Percentiles rank a stretch among this genome's conserved stretches.
Evolutionary conservation across 2,329 filamentous ascomycete species (phyloP).

Genomic region (Colletotrichum euphorbiae): DNA sequence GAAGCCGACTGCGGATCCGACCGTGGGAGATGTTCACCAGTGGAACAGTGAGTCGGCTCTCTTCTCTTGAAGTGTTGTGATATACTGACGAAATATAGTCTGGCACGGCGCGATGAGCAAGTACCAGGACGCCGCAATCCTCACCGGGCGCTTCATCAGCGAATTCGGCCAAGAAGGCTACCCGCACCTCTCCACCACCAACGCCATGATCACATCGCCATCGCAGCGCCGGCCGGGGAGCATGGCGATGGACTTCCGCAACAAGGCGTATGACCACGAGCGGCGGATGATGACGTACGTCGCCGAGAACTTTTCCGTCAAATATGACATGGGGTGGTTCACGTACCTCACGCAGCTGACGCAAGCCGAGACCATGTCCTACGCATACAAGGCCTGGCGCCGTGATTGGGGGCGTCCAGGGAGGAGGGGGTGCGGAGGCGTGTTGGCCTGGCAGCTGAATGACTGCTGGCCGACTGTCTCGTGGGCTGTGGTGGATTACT

Average conservation of each 20-base stretch:
- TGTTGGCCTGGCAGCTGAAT: constrained; percentile 77
- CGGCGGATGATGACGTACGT: constrained; percentile 80
- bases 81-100: constrained; percentile 51
- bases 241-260: constrained; percentile 82
- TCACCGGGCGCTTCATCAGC: constrained; percentile 81
- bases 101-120: constrained; percentile 84
- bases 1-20: constrained; percentile 73
- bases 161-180: constrained; percentile 89
- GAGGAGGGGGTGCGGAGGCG: constrained; percentile 71
- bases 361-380: constrained; percentile 64
- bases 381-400: constrained; percentile 67
- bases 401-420: constrained; percentile 70
- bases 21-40: constrained; percentile 83
- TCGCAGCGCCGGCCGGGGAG: constrained; percentile 73
- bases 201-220: constrained; percentile 68
- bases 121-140: constrained; percentile 78
- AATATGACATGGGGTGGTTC: constrained; percentile 74
- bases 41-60: constrained; percentile 67
- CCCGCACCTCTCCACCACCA: constrained; percentile 78
- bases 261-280: constrained; percentile 84
- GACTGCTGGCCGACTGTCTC: constrained; percentile 77
- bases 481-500: constrained; percentile 67
- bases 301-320: constrained; percentile 74
- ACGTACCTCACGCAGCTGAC: constrained; percentile 75
- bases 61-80: background rate